These are phyloP conservation scores for Chaetomium olivaceum DNA, from an alignment of 2,329 filamentous ascomycete species.

Conservation along the genomic window DNA sequence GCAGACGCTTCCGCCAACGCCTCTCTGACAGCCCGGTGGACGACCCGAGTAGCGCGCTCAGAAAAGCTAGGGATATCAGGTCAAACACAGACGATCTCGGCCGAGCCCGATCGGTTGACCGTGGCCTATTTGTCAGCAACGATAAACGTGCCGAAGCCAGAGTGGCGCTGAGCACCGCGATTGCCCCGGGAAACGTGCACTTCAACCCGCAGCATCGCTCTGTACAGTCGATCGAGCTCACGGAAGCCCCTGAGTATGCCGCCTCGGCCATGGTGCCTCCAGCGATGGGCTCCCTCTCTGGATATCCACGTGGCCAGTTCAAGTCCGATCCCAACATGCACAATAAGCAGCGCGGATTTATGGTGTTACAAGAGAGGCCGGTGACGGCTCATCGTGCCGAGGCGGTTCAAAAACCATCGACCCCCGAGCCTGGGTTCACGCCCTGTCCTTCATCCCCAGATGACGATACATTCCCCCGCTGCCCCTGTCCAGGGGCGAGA, in stretches of 20 bases:
- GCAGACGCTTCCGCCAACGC: constrained; percentile 42
- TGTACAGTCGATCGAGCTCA: constrained; percentile 25
- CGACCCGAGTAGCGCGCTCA: constrained; percentile 47
- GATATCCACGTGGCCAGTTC: constrained; percentile 48
- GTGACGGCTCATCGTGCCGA: constrained; percentile 49
- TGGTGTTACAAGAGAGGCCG: constrained; percentile 48
- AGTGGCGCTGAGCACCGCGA: constrained; percentile 62
- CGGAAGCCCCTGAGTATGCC: constrained; percentile 21
- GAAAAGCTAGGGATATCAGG: constrained; percentile 46
- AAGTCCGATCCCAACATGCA: constrained; percentile 49
- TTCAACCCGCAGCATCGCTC: constrained; percentile 49
- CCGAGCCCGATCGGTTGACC: constrained; percentile 64
- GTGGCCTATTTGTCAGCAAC: constrained; percentile 55
- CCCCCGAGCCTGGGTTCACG: constrained; percentile 39
- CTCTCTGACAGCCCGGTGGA: constrained; percentile 41
- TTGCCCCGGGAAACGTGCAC: constrained; percentile 62
- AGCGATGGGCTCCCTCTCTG: constrained; percentile 41
- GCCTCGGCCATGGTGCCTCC: constrained; percentile 9
- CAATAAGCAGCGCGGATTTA: constrained; percentile 39
- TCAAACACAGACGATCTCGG: constrained; percentile 47
- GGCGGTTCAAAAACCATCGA: constrained; percentile 42
- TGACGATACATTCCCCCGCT: constrained; percentile 42
- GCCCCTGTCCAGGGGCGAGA: constrained; percentile 44
- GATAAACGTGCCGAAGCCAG: constrained; percentile 67
- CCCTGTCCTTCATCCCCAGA: constrained; percentile 51